These are phyloP conservation scores for Ajuga chamaepitys DNA, from an alignment of 257 asterid genomes.

Conservation along the genomic window DNA sequence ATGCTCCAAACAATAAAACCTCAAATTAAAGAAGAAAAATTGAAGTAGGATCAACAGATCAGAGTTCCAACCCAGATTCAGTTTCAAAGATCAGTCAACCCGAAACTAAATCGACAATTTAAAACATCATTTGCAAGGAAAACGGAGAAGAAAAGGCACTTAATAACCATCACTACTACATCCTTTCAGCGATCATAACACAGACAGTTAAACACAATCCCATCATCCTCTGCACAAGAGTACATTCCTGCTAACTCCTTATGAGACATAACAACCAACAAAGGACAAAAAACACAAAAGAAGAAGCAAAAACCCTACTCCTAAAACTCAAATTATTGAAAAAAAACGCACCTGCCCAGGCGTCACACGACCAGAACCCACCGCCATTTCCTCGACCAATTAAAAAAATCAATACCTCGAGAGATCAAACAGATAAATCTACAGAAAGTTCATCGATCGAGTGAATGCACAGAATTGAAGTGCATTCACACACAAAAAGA, in stretches of 20 bases:
- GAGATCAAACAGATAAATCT: conserved; percentile 22
- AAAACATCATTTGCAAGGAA: background rate
- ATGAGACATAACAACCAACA: too few species aligned
- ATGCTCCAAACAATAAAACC: background rate
- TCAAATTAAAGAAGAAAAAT: background rate
- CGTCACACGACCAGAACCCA: conserved; percentile 52
- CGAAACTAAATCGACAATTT: background rate
- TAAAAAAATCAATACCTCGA: conserved; percentile 11
- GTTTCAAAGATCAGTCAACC: background rate
- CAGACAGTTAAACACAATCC: background rate
- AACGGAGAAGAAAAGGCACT: background rate
- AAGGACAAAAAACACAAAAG: background rate
- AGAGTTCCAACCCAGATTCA: background rate
- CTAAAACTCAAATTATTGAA: background rate
- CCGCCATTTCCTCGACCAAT: conserved; percentile 38
- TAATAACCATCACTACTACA: background rate
- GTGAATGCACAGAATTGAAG: conserved; percentile 9
- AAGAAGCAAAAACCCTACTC: background rate
- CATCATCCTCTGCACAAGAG: background rate
- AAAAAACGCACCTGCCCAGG: conserved; percentile 52
- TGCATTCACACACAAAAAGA: background rate
- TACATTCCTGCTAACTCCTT: background rate
- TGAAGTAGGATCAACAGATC: background rate
- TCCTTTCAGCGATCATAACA: background rate
- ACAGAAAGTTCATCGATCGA: conserved; percentile 23